Percentiles rank a stretch among this genome's conserved stretches.
Evolutionary conservation across 192 early-diverging fungal genomes (phyloP).

Genomic region (Rhizoclosmatium globosum): DNA sequence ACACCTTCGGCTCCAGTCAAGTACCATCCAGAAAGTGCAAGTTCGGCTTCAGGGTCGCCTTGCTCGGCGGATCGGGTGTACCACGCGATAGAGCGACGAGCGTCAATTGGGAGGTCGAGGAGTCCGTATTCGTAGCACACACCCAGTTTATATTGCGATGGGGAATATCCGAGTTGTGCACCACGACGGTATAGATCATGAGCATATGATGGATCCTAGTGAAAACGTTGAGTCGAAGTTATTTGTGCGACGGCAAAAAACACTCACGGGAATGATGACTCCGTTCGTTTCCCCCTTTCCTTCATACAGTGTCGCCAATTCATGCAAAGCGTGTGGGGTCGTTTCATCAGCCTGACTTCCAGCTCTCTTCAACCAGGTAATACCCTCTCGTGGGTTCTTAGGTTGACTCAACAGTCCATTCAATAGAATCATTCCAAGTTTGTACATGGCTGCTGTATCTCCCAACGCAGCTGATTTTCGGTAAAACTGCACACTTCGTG

Average conservation of each 20-base stretch:
- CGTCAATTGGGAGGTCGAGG: slow-evolving; percentile 84
- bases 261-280: slow-evolving; percentile 54
- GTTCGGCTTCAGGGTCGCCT: slow-evolving; percentile 87
- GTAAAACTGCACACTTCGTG: slow-evolving; percentile 88
- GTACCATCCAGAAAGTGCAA: slow-evolving; percentile 98
- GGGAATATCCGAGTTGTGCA: slow-evolving; percentile 91
- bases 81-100: slow-evolving; percentile 93
- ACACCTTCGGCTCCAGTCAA: slow-evolving; percentile 92
- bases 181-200: slow-evolving; percentile 91
- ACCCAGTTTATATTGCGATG: slow-evolving; percentile 92
- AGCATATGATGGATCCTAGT: slow-evolving; percentile 85
- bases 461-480: slow-evolving; percentile 90
- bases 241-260: not conserved
- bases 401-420: slow-evolving; percentile 82
- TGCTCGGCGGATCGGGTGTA: slow-evolving; percentile 94
- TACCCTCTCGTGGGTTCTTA: slow-evolving; percentile 86
- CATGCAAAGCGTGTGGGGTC: slow-evolving; percentile 93
- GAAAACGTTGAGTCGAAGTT: not conserved
- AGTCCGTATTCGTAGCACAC: slow-evolving; percentile 95
- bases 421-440: slow-evolving; percentile 91
- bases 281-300: slow-evolving; percentile 58
- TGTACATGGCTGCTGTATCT: slow-evolving; percentile 97
- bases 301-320: slow-evolving; percentile 90
- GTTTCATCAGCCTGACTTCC: slow-evolving; percentile 88
- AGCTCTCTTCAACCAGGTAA: slow-evolving; percentile 94